phyloP scores from a whole-genome alignment of 768 basidiomycete species.

The Fistulinella prunicolor region DNA sequence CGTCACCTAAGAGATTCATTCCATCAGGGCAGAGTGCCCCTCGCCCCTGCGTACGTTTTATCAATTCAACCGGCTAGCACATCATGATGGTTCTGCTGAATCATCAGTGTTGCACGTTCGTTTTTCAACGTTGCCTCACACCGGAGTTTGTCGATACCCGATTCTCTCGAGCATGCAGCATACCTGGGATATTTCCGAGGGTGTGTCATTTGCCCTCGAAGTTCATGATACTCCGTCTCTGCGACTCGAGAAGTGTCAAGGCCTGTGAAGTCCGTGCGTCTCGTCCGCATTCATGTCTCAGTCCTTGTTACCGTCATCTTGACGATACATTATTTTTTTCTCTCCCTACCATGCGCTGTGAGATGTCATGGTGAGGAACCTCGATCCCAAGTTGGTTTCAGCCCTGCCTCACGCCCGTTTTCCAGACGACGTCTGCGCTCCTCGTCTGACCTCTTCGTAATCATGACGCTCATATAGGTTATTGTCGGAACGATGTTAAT shows the following conservation, averaged over 20 bases:
- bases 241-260: slow-evolving; percentile 1
- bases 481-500: background rate
- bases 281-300: slow-evolving; percentile 9
- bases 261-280: slow-evolving; percentile 1
- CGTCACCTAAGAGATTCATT: too few relatives aligned
- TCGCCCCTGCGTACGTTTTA: too few relatives aligned
- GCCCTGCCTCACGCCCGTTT: background rate
- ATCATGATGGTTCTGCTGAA: too few relatives aligned
- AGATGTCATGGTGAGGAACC: background rate
- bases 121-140: too few relatives aligned
- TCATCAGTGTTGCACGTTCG: too few relatives aligned
- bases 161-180: too few relatives aligned
- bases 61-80: too few relatives aligned
- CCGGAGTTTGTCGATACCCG: too few relatives aligned
- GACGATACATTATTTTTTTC: slow-evolving; percentile 6
- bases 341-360: background rate
- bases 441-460: slow-evolving; percentile 10
- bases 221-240: slow-evolving; percentile 7
- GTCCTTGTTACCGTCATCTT: slow-evolving; percentile 9
- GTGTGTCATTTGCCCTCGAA: too few relatives aligned
- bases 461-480: slow-evolving; percentile 6
- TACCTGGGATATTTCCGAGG: too few relatives aligned
- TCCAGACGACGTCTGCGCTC: slow-evolving; percentile 14
- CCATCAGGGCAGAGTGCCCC: too few relatives aligned
- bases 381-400: background rate